A percentile compares a stretch with the other conserved stretches of the same genome.
phyloP scores from a whole-genome alignment of 768 basidiomycete genomes.

The Tylopilus intermedius region DNA sequence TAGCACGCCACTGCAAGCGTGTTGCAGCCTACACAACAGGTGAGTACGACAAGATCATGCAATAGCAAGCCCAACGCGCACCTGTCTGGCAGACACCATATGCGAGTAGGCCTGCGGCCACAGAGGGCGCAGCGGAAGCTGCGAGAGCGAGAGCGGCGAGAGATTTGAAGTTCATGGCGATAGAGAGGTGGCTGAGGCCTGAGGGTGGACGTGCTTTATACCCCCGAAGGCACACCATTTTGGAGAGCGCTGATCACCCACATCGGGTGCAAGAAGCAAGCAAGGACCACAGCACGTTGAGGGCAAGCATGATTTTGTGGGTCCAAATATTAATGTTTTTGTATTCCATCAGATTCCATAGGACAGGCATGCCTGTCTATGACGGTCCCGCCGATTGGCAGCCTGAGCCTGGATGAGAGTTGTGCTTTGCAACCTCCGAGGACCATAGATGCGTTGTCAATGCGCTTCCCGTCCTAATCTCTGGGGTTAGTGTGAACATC shows the following conservation, averaged over 20 bases:
- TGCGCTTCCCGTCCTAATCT: too few relatives aligned
- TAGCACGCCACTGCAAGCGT: slow-evolving; percentile 20
- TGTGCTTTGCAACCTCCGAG: too few relatives aligned
- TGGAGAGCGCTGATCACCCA: not conserved
- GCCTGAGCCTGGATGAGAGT: too few relatives aligned
- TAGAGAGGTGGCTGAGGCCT: not conserved
- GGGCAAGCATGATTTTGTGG: not conserved
- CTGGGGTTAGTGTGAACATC: too few relatives aligned
- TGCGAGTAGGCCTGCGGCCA: slow-evolving; percentile 16
- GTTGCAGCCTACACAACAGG: slow-evolving; percentile 24
- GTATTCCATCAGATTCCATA: too few relatives aligned
- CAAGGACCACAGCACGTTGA: not conserved
- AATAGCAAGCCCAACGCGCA: not conserved
- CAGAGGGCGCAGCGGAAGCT: slow-evolving; percentile 8
- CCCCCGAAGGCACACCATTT: not conserved
- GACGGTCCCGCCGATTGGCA: too few relatives aligned
- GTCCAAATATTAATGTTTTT: not conserved
- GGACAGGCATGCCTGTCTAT: too few relatives aligned
- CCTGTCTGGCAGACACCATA: slow-evolving; percentile 27
- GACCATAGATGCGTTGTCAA: too few relatives aligned
- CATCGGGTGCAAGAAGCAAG: too few relatives aligned
- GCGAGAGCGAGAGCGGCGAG: slow-evolving; percentile 17
- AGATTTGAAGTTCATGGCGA: slow-evolving; percentile 24
- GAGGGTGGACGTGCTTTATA: not conserved
- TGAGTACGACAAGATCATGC: not conserved